phyloP scores from a whole-genome alignment of 2,329 filamentous ascomycete species.

The Ceratocystis smalleyi region DNA sequence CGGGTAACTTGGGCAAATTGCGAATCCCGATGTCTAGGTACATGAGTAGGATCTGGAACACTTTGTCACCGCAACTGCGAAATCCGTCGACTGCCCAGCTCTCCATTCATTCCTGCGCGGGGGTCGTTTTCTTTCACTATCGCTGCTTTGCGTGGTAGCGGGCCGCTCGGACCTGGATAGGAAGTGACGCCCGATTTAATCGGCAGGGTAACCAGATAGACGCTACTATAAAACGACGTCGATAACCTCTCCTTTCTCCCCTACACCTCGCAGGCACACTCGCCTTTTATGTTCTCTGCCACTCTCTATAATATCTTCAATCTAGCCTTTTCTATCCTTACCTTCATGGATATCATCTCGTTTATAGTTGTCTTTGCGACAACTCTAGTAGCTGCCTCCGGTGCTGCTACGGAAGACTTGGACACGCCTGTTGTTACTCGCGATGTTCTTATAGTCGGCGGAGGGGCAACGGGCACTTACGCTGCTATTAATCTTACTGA shows the following conservation, averaged over 20 bases:
- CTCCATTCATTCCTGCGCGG: no score
- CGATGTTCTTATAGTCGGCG: conserved; percentile 55
- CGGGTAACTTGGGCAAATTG: no score
- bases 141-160: not conserved
- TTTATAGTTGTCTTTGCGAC: not conserved
- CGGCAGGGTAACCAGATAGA: no score
- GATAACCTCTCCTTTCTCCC: not conserved
- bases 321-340: not conserved
- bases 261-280: not conserved
- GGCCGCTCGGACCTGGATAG: not conserved
- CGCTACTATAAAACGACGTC: not conserved
- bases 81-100: no score
- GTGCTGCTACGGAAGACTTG: conserved; percentile 9
- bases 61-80: no score
- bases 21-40: no score
- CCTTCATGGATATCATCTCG: not conserved
- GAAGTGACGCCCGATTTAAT: not conserved
- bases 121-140: no score
- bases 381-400: not conserved
- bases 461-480: conserved; percentile 53
- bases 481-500: conserved; percentile 58
- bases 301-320: not conserved
- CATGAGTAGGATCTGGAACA: no score
- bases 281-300: not conserved
- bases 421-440: conserved; percentile 32